Base-by-base conservation (phyloP, 495 filamentous ascomycete genomes). In the Extremus antarcticus region DNA sequence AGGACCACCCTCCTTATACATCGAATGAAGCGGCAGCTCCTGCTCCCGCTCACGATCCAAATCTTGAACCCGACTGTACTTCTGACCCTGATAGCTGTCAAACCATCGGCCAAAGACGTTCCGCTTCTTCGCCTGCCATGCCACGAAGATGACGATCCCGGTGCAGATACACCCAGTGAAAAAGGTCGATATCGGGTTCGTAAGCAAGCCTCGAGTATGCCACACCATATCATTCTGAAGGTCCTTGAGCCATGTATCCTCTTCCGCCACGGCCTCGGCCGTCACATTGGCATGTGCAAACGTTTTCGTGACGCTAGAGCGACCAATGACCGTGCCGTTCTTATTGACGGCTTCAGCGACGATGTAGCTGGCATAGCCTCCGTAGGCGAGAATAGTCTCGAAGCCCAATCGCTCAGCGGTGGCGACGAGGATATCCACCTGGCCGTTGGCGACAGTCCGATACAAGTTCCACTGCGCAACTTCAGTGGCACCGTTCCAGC, bases 401-500 rank as follows among this genome's bases (percentile, higher is more conserved):
- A 58, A 58, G 10, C 55, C 55, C 15, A 20, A 3, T 15, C 25
- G 16, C n/a, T 25, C 24, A 2, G 29, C 29, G 16, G 45, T 19
- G 16, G 21, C 16, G 19, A 51, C 17, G 16, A 43, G 16, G n/a
- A 29, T 45, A 7, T n/a, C 25, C 23, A 35, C 43, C 16, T 53
- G n/a, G 41, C 50, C 50, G 25, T 45, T 25, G 11, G 15, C 24
- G 23, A 23, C 45, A 2, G 55, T 47, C 16, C 43, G 35, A 19
- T 22, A 41, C 22, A 58, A 49, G 10, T 47, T 22, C 57, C 57
- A 59, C 4, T 25, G 41, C 3, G 3, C 17, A 11, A 63, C 57
- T 40, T 60, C 57, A 20, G 60, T 63, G 1, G 56, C 56, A 43
- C 60, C 60, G 48, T 63, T 63, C 60, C 60, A 63, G 52, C 47